Evolutionary conservation across 2,329 filamentous ascomycete species (phyloP), one percentile per base, ranked within the genome.

Genomic region (Ceratocystis variospora): DNA sequence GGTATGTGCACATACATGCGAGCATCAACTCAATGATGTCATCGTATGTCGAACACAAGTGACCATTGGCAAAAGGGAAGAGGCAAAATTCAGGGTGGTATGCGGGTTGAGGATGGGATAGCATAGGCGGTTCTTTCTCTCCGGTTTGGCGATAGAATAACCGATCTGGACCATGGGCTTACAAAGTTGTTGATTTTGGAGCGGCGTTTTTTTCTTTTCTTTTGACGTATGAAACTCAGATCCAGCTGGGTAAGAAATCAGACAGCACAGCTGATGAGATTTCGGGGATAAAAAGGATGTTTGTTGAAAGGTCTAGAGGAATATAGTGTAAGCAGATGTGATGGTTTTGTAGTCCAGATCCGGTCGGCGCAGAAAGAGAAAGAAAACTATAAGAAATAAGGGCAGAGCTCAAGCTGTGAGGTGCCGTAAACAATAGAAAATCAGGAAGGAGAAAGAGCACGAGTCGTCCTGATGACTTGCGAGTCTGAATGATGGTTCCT

Each of bases 181-280:
- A 59, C 55, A 53, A 53, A 25, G 19, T 1, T 59, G 55, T 59
- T 59, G 55, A 59, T 59, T 59, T 59, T 15, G 10, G 28, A 17
- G n/a, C 5, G 48, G 55, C 17, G 25, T 19, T 59, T 59, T 22
- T 28, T 8, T 19, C 37, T 19, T 59, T 22, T 28, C 19, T 19
- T 59, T 19, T 59, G 19, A 37, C 17, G n/a, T 28, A 10, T 37
- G 28, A 19, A 25, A 59, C 55, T 46, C 64, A 66, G 64, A 44
- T 25, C 64, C 64, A 66, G 64, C 64, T 61, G 64, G 55, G 53
- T 6, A 53, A 55, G 61, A 59, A 59, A 66, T 66, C 31, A 45
- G 28, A 63, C 65, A 63, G 61, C 61, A 63, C 48, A 63, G 61
- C 61, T 63, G 61, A 63, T 22, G 10, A 57, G 28, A 61, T 45